Percentiles rank a stretch among this genome's conserved stretches.
Conservation (phyloP, 352 stramenopile species). For the Pythium phragmitis region DNA sequence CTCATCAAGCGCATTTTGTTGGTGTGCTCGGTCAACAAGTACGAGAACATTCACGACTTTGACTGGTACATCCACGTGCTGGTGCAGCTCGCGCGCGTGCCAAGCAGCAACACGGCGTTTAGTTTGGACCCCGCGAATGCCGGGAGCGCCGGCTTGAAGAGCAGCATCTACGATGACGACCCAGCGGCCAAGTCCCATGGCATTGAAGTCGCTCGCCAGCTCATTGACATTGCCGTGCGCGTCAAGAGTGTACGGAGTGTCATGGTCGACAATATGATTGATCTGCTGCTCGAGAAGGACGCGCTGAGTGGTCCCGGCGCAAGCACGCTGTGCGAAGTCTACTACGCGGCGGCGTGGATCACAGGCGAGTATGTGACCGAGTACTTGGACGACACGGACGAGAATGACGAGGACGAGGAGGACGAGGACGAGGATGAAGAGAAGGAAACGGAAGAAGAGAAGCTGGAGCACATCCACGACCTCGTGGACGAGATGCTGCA, state of each 20-base stretch:
- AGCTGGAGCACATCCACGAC: slow-evolving; percentile 85
- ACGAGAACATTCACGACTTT: slow-evolving; percentile 97
- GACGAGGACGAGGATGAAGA: slow-evolving; percentile 80
- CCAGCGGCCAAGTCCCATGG: slow-evolving; percentile 46
- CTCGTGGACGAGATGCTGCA: slow-evolving; percentile 81
- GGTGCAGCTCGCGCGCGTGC: slow-evolving; percentile 92
- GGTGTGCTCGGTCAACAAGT: slow-evolving; percentile 98
- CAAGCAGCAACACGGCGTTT: slow-evolving; percentile 70
- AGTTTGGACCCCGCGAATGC: slow-evolving; percentile 32
- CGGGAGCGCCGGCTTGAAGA: slow-evolving; percentile 23
- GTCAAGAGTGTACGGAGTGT: slow-evolving; percentile 95
- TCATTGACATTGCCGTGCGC: slow-evolving; percentile 96
- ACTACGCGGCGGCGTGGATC: slow-evolving; percentile 97
- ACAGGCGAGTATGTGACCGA: slow-evolving; percentile 96
- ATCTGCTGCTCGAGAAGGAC: slow-evolving; percentile 90
- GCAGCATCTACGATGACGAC: slow-evolving; percentile 41
- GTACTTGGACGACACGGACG: slow-evolving; percentile 81
- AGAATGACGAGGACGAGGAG: slow-evolving; percentile 77
- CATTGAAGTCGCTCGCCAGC: slow-evolving; percentile 91
- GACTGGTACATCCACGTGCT: slow-evolving; percentile 98
- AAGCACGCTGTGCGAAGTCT: slow-evolving; percentile 91
- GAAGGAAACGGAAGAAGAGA: slow-evolving; percentile 70
- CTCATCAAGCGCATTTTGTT: slow-evolving; percentile 95
- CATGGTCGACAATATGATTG: slow-evolving; percentile 94
- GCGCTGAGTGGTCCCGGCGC: slow-evolving; percentile 66